A percentile compares a stretch with the other conserved stretches of the same genome.
These are phyloP conservation scores for Citropsis articulata DNA, from an alignment of 345 rosid genomes.

Conservation along the genomic window DNA sequence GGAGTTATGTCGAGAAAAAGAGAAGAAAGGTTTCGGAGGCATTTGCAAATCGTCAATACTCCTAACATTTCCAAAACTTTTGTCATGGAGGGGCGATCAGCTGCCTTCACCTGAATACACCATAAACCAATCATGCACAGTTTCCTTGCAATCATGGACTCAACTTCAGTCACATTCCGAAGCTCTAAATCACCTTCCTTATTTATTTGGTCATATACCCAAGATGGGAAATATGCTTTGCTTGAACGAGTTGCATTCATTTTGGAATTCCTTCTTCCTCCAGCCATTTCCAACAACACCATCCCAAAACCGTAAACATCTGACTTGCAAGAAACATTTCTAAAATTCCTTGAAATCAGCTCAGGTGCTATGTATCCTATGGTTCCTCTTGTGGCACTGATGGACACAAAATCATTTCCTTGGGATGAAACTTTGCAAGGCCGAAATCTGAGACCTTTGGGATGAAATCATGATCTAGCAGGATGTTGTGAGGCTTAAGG, in stretches of 20 bases:
- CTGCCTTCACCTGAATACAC: slow-evolving; percentile 33
- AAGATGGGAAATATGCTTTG: slow-evolving; percentile 12
- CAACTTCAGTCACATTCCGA: slow-evolving; percentile 11
- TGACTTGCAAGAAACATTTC: slow-evolving; percentile 5
- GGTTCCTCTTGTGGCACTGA: slow-evolving; percentile 19
- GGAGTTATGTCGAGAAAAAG: slow-evolving; percentile 12
- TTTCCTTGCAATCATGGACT: slow-evolving; percentile 26
- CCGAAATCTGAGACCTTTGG: slow-evolving; percentile 36
- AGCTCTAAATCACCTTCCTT: slow-evolving; percentile 26
- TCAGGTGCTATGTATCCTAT: slow-evolving; percentile 14
- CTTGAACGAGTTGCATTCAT: slow-evolving; percentile 7
- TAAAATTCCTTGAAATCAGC: slow-evolving; percentile 10
- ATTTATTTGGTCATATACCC: slow-evolving; percentile 24
- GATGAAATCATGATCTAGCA: slow-evolving; percentile 15
- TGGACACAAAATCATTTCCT: slow-evolving; percentile 18
- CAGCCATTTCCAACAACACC: slow-evolving; percentile 16
- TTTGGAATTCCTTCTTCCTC: slow-evolving; percentile 4
- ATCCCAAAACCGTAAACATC: slow-evolving; percentile 20
- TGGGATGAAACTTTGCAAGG: slow-evolving; percentile 22
- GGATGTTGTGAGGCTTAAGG: slow-evolving; percentile 20
- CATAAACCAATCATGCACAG: slow-evolving; percentile 34
- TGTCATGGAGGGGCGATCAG: slow-evolving; percentile 36
- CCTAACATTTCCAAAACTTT: slow-evolving; percentile 35
- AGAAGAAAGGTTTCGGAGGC: slow-evolving; percentile 31
- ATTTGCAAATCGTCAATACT: slow-evolving; percentile 21